Evolutionary conservation across 192 early-diverging fungal genomes (phyloP).

Genomic region (Mortierella alpina): DNA sequence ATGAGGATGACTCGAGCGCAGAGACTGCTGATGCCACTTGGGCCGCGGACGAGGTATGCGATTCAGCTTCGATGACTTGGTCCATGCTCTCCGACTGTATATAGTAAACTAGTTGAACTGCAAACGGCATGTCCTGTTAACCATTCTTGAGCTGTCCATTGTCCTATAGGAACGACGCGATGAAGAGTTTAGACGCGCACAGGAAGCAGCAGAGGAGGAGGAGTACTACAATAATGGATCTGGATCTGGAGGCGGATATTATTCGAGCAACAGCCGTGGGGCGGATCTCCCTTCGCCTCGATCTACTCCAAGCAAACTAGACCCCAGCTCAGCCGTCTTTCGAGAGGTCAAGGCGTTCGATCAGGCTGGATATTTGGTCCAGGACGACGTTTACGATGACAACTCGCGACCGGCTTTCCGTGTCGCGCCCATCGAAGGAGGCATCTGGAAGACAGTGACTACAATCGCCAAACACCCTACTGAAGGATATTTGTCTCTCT

Average conservation of each 20-base stretch:
- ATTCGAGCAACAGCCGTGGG: conserved; percentile 31
- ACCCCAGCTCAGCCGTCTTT: conserved; percentile 60
- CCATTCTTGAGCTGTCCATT: background rate
- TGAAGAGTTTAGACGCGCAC: conserved; percentile 38
- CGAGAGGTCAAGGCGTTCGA: conserved; percentile 56
- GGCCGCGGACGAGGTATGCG: conserved; percentile 2
- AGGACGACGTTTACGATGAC: conserved; percentile 61
- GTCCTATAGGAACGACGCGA: conserved; percentile 27
- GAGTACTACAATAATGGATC: conserved; percentile 25
- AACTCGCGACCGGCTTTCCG: conserved; percentile 69
- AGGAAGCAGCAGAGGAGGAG: conserved; percentile 39
- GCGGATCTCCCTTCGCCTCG: conserved; percentile 42
- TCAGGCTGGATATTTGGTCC: conserved; percentile 74
- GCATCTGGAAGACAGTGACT: conserved; percentile 68
- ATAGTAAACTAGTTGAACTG: too few species aligned
- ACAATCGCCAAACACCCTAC: conserved; percentile 67
- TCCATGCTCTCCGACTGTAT: too few species aligned
- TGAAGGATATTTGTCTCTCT: conserved; percentile 69
- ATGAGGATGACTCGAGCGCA: conserved; percentile 52
- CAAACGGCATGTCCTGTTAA: background rate
- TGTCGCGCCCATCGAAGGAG: conserved; percentile 67
- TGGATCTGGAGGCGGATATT: conserved; percentile 26
- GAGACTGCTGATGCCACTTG: conserved; percentile 19
- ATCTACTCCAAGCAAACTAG: conserved; percentile 42
- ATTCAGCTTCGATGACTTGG: too few species aligned